phyloP scores from a whole-genome alignment of 2,329 filamentous ascomycete genomes.

The Aspergillus uvarum region DNA sequence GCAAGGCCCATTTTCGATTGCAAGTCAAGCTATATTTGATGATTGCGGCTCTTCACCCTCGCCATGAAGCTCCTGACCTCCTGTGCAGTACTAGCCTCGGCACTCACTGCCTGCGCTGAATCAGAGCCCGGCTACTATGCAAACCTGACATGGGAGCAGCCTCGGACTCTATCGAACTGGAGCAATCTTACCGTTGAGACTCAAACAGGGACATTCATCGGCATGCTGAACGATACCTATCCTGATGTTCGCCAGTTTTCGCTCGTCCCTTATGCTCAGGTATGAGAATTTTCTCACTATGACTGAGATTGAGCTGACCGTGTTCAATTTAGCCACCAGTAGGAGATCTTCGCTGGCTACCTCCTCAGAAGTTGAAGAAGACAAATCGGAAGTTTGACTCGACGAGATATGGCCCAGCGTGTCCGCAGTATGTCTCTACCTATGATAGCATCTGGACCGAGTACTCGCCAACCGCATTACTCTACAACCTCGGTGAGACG shows the following conservation, averaged over 20 bases:
- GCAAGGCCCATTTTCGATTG: too few relatives aligned
- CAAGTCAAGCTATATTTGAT: too few relatives aligned
- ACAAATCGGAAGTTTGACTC: slow-evolving; percentile 19
- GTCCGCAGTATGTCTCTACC: slow-evolving; percentile 27
- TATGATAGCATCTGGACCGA: background rate
- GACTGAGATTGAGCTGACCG: background rate
- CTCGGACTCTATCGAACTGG: slow-evolving; percentile 19
- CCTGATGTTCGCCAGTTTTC: slow-evolving; percentile 40
- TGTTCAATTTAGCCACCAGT: background rate
- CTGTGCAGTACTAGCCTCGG: background rate
- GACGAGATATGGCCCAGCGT: slow-evolving; percentile 26
- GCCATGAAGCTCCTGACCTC: background rate
- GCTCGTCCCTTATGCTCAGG: slow-evolving; percentile 38
- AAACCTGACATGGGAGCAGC: slow-evolving; percentile 18
- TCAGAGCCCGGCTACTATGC: slow-evolving; percentile 16
- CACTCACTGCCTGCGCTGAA: background rate
- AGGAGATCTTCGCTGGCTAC: slow-evolving; percentile 26
- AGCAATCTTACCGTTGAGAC: slow-evolving; percentile 14
- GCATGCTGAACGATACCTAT: slow-evolving; percentile 33
- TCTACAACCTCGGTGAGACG: slow-evolving; percentile 17
- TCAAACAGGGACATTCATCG: slow-evolving; percentile 27
- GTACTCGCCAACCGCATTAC: background rate
- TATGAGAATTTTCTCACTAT: background rate
- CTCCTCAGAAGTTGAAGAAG: slow-evolving; percentile 22
- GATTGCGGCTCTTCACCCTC: background rate